phyloP scores from a whole-genome alignment of 2,329 filamentous ascomycete genomes.

The Fusarium sp. region DNA sequence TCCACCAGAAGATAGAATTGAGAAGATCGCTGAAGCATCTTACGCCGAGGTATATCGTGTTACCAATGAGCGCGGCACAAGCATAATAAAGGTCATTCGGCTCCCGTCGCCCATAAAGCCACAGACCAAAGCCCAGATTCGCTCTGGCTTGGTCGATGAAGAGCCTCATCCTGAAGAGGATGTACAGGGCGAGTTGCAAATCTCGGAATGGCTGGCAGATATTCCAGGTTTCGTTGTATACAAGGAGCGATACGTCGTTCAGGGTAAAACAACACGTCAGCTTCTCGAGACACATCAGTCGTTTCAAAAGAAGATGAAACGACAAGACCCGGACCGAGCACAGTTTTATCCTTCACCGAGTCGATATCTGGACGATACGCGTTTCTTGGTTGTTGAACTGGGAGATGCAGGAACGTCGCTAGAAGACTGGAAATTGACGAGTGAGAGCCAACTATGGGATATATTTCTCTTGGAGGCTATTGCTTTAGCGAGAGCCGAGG shows the following conservation, averaged over 20 bases:
- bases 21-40: constrained; percentile 72
- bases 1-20: constrained; percentile 59
- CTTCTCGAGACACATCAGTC: constrained; percentile 67
- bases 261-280: constrained; percentile 61
- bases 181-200: constrained; percentile 66
- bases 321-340: constrained; percentile 62
- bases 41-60: constrained; percentile 73
- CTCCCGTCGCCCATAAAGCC: constrained; percentile 65
- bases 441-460: constrained; percentile 66
- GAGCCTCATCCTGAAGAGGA: constrained; percentile 63
- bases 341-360: constrained; percentile 71
- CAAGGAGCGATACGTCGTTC: constrained; percentile 69
- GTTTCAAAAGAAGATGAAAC: constrained; percentile 63
- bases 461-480: constrained; percentile 68
- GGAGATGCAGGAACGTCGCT: constrained; percentile 68
- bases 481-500: constrained; percentile 67
- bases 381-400: constrained; percentile 68
- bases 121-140: constrained; percentile 64
- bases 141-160: constrained; percentile 64
- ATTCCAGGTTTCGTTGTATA: constrained; percentile 72
- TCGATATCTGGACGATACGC: constrained; percentile 64
- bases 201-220: constrained; percentile 70
- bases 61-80: constrained; percentile 65
- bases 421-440: constrained; percentile 63
- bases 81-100: constrained; percentile 71